Conservation (phyloP, 164 flowering plant species). For the Kalanchoe fedtschenkoi region DNA sequence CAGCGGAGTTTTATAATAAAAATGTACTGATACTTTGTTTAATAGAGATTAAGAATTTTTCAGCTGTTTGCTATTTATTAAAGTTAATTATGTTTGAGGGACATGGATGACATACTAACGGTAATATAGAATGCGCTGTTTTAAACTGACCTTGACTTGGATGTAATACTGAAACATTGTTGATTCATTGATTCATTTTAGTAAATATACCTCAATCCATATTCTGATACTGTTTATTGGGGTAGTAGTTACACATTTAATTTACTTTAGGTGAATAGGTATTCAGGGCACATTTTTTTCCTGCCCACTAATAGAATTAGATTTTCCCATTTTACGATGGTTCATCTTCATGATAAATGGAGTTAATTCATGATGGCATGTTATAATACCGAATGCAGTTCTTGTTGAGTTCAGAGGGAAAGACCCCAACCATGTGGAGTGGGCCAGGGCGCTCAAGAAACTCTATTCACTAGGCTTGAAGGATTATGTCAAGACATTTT, state of each 20-base stretch:
- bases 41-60: background rate
- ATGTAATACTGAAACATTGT: background rate
- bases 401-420: conserved; percentile 82
- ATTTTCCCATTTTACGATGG: too few relatives aligned
- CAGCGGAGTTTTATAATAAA: conserved; percentile 90
- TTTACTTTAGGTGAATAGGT: background rate
- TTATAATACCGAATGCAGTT: conserved; percentile 30
- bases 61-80: background rate
- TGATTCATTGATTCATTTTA: background rate
- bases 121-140: too few relatives aligned
- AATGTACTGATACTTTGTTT: conserved; percentile 53
- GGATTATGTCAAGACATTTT: conserved; percentile 76
- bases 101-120: background rate
- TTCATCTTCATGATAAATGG: background rate
- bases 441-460: conserved; percentile 97
- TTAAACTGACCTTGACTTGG: background rate
- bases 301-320: background rate
- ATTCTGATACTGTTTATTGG: background rate
- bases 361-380: conserved; percentile 6
- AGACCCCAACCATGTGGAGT: conserved; percentile 88
- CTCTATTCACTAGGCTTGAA: conserved; percentile 83
- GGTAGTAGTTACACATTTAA: background rate
- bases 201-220: background rate
- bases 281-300: background rate
- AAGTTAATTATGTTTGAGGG: background rate